Percentiles rank a stretch among this genome's conserved stretches.
Evolutionary conservation across 768 basidiomycete genomes (phyloP).

Genomic region (Lentinula aciculospora): DNA sequence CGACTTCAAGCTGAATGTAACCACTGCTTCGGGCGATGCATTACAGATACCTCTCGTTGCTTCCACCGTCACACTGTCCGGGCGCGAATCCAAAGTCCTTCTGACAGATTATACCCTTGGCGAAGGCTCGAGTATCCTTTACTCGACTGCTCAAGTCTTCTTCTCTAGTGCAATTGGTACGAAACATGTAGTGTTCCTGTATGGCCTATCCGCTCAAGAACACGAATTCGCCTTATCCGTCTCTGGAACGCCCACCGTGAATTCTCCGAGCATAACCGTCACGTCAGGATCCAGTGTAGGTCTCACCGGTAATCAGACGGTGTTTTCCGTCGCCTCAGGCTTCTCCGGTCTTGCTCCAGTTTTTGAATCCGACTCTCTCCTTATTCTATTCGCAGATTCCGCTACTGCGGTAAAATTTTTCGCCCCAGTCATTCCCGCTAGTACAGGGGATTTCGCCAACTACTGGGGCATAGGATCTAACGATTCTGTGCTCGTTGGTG

Average conservation of each 20-base stretch:
- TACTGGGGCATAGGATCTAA: constrained; percentile 78
- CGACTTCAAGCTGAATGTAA: constrained; percentile 56
- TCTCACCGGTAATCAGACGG: constrained; percentile 24
- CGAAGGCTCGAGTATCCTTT: constrained; percentile 42
- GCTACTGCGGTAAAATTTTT: constrained; percentile 68
- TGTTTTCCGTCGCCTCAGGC: constrained; percentile 52
- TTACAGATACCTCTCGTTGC: constrained; percentile 54
- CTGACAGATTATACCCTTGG: constrained; percentile 73
- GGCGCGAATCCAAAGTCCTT: constrained; percentile 74
- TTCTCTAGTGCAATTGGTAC: constrained; percentile 58
- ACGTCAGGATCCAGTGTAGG: neutral
- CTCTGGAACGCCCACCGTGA: constrained; percentile 39
- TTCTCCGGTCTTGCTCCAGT: constrained; percentile 53
- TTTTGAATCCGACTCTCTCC: constrained; percentile 61
- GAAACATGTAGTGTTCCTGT: constrained; percentile 57
- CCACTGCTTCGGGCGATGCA: constrained; percentile 40
- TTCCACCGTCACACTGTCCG: constrained; percentile 51
- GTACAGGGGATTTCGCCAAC: constrained; percentile 39
- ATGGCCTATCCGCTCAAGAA: constrained; percentile 48
- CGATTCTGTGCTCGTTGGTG: constrained; percentile 56
- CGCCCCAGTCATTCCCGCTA: constrained; percentile 55
- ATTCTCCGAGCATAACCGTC: constrained; percentile 19
- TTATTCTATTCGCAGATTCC: constrained; percentile 65
- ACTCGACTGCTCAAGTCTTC: constrained; percentile 72
- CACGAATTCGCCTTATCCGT: constrained; percentile 49